phyloP scores from a whole-genome alignment of 2,329 filamentous ascomycete genomes.

The Mycogone perniciosa region DNA sequence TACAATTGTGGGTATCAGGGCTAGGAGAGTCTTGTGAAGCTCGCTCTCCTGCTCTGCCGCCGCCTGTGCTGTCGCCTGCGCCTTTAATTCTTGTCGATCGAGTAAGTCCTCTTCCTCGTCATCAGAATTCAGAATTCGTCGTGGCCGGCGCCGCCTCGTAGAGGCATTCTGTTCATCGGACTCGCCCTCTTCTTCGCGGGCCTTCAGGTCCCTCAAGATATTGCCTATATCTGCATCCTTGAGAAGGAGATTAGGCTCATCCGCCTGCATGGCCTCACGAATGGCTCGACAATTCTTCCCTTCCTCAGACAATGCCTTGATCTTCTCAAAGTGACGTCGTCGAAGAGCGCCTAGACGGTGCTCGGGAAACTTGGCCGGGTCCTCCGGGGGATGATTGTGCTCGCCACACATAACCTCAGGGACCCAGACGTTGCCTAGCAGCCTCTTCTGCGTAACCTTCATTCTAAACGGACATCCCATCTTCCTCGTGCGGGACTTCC shows the following conservation, averaged over 20 bases:
- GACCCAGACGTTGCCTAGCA: not conserved
- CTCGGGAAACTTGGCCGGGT: not conserved
- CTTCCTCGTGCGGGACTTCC: not conserved
- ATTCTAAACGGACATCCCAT: slow-evolving; percentile 9
- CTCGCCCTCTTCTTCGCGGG: not conserved
- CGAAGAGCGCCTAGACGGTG: not conserved
- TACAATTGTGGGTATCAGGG: not conserved
- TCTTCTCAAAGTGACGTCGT: not conserved
- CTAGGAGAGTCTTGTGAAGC: not conserved
- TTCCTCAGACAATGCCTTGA: not conserved
- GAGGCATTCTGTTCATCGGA: not conserved
- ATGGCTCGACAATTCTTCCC: not conserved
- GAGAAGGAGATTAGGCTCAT: not conserved
- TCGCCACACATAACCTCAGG: not conserved
- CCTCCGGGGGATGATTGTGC: not conserved
- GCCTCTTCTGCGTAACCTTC: slow-evolving; percentile 6
- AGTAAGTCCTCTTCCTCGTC: not conserved
- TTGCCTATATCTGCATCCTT: not conserved
- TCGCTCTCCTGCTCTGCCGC: not conserved
- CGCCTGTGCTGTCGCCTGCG: not conserved
- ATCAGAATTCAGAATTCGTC: not conserved
- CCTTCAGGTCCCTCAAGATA: not conserved
- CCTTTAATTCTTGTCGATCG: not conserved
- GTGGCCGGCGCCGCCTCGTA: not conserved
- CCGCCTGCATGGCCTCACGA: not conserved